Percentiles rank a stretch among this genome's conserved stretches.
These are phyloP conservation scores for Neopestalotiopsis sp. DNA, from an alignment of 2,329 filamentous ascomycete species.

Conservation along the genomic window DNA sequence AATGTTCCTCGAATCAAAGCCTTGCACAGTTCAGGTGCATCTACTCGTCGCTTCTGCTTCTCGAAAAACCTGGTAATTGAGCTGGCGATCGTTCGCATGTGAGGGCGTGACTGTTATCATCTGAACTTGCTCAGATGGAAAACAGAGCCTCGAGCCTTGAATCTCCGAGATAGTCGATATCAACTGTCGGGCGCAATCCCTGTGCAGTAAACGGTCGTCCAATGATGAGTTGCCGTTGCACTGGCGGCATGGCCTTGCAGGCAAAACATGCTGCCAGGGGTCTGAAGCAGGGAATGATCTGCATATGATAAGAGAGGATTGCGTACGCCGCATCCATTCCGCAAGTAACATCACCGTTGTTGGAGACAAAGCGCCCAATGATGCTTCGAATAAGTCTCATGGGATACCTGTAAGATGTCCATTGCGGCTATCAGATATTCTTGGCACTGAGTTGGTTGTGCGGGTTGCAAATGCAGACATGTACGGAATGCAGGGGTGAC, in stretches of 20 bases:
- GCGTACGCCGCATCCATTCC: conserved; percentile 3
- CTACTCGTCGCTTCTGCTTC: neutral
- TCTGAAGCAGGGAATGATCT: conserved; percentile 7
- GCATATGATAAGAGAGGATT: conserved; percentile 8
- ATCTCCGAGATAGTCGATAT: neutral
- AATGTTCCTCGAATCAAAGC: conserved; percentile 15
- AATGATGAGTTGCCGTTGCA: neutral
- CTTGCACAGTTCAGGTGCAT: neutral
- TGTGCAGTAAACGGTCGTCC: neutral
- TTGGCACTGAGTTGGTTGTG: neutral
- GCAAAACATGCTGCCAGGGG: neutral
- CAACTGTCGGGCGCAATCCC: neutral
- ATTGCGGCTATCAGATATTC: neutral
- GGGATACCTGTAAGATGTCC: neutral
- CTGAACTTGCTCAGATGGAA: neutral
- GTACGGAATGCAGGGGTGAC: neutral
- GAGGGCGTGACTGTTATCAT: conserved; percentile 8
- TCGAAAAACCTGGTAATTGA: neutral
- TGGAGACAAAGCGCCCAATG: neutral
- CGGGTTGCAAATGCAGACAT: conserved; percentile 2
- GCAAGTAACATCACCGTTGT: conserved; percentile 6
- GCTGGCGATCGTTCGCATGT: neutral
- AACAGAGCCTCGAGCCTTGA: neutral
- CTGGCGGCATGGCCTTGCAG: neutral
- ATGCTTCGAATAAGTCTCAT: neutral